Percentiles rank a stretch among this genome's conserved stretches.
Conservation (phyloP, 352 stramenopile genomes). For the Plasmopara muralis region DNA sequence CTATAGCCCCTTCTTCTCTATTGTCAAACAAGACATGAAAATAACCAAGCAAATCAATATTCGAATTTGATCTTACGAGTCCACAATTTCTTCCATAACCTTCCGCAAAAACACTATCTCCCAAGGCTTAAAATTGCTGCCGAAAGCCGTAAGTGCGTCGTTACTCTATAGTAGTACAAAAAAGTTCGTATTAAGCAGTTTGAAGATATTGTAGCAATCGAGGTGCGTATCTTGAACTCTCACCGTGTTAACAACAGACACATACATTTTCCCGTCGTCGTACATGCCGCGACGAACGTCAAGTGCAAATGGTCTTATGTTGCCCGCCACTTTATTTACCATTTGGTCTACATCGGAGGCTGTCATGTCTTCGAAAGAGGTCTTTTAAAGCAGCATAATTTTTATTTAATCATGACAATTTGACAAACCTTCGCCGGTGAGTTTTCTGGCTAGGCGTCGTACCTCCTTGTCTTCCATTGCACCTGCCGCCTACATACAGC, state of each 20-base stretch:
- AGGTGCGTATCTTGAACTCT: background rate
- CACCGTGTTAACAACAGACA: conserved; percentile 76
- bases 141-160: conserved; percentile 64
- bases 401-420: background rate
- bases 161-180: conserved; percentile 43
- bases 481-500: conserved; percentile 38
- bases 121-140: conserved; percentile 73
- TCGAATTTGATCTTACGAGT: conserved; percentile 30
- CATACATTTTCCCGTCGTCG: conserved; percentile 79
- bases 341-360: conserved; percentile 56
- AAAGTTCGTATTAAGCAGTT: background rate
- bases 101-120: conserved; percentile 82
- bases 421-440: conserved; percentile 58
- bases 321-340: conserved; percentile 49
- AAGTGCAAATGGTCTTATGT: conserved; percentile 57
- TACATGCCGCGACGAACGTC: conserved; percentile 72
- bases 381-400: conserved; percentile 1
- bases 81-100: conserved; percentile 74
- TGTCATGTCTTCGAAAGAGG: conserved; percentile 31
- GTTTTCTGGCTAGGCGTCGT: conserved; percentile 37
- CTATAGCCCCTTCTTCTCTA: conserved; percentile 56
- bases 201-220: background rate
- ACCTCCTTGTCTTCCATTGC: conserved; percentile 65
- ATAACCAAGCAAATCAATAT: too few species aligned
- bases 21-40: too few species aligned